Evolutionary conservation across 805 yeast species (phyloP), one percentile per base, ranked within the genome.

Genomic region (Cephaloascus fragrans): DNA sequence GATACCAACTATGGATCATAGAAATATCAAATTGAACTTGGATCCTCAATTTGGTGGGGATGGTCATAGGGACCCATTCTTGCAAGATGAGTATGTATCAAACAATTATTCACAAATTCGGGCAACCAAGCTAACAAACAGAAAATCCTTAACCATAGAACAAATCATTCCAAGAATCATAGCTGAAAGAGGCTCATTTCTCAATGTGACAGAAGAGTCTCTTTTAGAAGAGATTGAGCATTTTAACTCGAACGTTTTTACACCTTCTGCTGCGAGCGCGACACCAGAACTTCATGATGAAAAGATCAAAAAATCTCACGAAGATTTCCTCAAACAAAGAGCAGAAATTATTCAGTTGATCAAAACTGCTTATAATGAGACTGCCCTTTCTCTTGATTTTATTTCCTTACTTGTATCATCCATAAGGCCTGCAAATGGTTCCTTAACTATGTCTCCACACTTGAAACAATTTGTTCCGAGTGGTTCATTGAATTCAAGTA

Each of bases 401-500:
- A 81, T 90, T 1, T 86, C 96, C 1, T 66, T 90, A 43, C 62
- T 93, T 41, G 71, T 90, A 34, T 83, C 96, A 16, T 73, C 85
- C 9, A 76, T 77, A 9, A 72, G 93, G 44, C 96, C 96, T 1
- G 85, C 86, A 16, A 83, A 90, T 2, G 95, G 94, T 2, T 73
- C 83, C 26, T 69, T 88, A 2, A 86, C 97, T 2, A 85, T 90
- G 77, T 87, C 96, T 1, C 87, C 94, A 1, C 88, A 77, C 54
- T 62, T 88, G 44, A 75, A 78, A 47, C 81, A 83, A 48, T 75
- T 73, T 40, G 83, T 81, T 0, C 85, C 93, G 2, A 62, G 82
- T 9, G 94, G 90, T 0, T 80, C 95, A 0, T 62, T 89, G 41
- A 77, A 75, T 38, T 62, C 75, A 16, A 76, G 71, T 42, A 50